A percentile compares a stretch with the other conserved stretches of the same genome.
These are phyloP conservation scores for Fusarium anthophilum DNA, from an alignment of 2,329 filamentous ascomycete genomes.

Conservation along the genomic window DNA sequence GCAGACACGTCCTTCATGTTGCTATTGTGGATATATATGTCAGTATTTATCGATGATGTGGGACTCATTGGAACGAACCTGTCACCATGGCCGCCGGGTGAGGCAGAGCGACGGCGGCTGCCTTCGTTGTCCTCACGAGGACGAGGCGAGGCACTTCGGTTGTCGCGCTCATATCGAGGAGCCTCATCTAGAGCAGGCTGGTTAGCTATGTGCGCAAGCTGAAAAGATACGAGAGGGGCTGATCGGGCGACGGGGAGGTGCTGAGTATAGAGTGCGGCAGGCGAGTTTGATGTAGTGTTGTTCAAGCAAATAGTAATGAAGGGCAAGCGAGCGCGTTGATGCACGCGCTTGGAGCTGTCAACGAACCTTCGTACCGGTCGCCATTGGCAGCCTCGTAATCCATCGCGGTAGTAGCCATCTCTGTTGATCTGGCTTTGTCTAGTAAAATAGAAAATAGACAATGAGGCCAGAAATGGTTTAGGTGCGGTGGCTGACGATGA, in stretches of 20 bases:
- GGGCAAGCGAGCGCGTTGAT: slow-evolving; percentile 25
- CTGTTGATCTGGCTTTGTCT: slow-evolving; percentile 23
- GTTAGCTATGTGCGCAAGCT: slow-evolving; percentile 14
- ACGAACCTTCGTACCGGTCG: slow-evolving; percentile 72
- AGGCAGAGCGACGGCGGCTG: slow-evolving; percentile 69
- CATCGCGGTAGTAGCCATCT: slow-evolving; percentile 73
- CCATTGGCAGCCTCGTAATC: slow-evolving; percentile 75
- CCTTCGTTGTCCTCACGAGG: slow-evolving; percentile 70
- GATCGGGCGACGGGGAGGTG: background rate
- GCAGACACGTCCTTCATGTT: slow-evolving; percentile 64
- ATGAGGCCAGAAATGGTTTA: slow-evolving; percentile 27
- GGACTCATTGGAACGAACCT: slow-evolving; percentile 32
- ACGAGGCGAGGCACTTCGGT: slow-evolving; percentile 72
- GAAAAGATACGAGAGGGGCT: background rate
- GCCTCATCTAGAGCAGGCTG: slow-evolving; percentile 62
- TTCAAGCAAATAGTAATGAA: background rate
- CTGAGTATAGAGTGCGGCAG: background rate
- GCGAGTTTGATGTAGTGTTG: slow-evolving; percentile 3
- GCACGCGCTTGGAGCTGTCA: slow-evolving; percentile 16
- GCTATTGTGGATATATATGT: slow-evolving; percentile 41
- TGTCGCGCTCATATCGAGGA: slow-evolving; percentile 73
- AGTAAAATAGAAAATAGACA: slow-evolving; percentile 16
- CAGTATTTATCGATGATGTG: slow-evolving; percentile 1
- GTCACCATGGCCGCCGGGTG: slow-evolving; percentile 61
- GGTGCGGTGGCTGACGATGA: slow-evolving; percentile 36